Evolutionary conservation across 2,329 filamentous ascomycete species (phyloP).

Genomic region (Pezicula radicicola): DNA sequence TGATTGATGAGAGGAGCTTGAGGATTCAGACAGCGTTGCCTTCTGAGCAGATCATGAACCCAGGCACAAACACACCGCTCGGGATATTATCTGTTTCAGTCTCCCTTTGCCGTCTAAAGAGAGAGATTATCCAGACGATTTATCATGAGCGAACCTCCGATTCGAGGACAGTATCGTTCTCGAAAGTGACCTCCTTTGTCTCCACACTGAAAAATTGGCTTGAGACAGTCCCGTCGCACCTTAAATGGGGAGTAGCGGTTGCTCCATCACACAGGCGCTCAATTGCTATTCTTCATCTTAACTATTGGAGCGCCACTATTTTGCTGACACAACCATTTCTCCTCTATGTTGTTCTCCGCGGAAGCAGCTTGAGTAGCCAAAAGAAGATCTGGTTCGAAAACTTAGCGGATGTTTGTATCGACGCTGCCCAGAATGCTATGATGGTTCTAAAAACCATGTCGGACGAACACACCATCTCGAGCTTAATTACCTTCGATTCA

Average conservation of each 20-base stretch:
- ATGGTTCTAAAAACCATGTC: conserved; percentile 12
- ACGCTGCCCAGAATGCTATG: conserved; percentile 13
- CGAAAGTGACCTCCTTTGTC: conserved; percentile 9
- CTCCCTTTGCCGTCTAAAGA: conserved; percentile 12
- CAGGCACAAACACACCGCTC: conserved; percentile 15
- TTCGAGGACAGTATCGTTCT: conserved; percentile 11
- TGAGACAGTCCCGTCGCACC: conserved; percentile 14
- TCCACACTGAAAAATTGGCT: conserved; percentile 12
- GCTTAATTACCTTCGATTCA: conserved; percentile 12
- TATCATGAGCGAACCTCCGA: conserved; percentile 13
- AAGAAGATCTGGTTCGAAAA: conserved; percentile 16
- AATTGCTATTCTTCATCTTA: conserved; percentile 16
- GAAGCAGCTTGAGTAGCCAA: conserved; percentile 4
- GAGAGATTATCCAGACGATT: conserved; percentile 16
- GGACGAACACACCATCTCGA: conserved; percentile 11
- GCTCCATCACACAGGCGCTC: conserved; percentile 13
- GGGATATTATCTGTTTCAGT: conserved; percentile 12
- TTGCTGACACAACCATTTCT: conserved; percentile 16
- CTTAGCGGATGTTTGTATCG: conserved; percentile 13
- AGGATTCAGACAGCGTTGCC: conserved; percentile 12
- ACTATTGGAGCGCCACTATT: conserved; percentile 18
- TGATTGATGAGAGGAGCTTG: conserved; percentile 14
- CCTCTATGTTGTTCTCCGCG: conserved; percentile 13
- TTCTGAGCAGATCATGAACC: conserved; percentile 15
- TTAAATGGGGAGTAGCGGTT: conserved; percentile 15